phyloP scores from a whole-genome alignment of 108 stramenopile genomes.

The Nitzschia sp. region DNA sequence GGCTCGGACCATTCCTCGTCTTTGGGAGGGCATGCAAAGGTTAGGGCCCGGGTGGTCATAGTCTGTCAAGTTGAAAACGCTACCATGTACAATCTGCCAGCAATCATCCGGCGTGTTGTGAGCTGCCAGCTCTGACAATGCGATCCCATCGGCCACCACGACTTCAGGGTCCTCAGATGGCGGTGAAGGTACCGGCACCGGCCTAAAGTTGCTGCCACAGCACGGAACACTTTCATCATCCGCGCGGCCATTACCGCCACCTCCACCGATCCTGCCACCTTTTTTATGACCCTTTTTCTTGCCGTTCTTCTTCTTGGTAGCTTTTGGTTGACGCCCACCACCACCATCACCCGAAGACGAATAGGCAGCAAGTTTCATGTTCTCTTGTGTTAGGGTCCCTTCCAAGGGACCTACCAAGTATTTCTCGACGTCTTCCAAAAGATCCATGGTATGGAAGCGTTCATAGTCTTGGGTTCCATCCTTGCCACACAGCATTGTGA shows the following conservation, averaged over 20 bases:
- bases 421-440: not conserved
- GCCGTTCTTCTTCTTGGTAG: not conserved
- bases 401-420: not conserved
- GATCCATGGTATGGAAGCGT: not conserved
- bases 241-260: too few species aligned
- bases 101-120: constrained; percentile 7
- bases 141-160: not conserved
- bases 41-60: constrained; percentile 11
- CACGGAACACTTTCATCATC: not conserved
- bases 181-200: not conserved
- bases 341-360: not conserved
- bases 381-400: not conserved
- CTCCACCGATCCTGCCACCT: too few species aligned
- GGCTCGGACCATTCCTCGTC: not conserved
- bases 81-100: not conserved
- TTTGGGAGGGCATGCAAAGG: not conserved
- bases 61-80: not conserved
- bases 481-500: constrained; percentile 55
- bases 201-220: not conserved
- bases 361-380: not conserved
- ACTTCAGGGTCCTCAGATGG: too few species aligned
- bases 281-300: not conserved
- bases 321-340: not conserved
- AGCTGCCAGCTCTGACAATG: not conserved
- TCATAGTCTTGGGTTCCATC: constrained; percentile 54